Evolutionary conservation across 139 green algal species (phyloP).

Genomic region (Coelastrella sp.): DNA sequence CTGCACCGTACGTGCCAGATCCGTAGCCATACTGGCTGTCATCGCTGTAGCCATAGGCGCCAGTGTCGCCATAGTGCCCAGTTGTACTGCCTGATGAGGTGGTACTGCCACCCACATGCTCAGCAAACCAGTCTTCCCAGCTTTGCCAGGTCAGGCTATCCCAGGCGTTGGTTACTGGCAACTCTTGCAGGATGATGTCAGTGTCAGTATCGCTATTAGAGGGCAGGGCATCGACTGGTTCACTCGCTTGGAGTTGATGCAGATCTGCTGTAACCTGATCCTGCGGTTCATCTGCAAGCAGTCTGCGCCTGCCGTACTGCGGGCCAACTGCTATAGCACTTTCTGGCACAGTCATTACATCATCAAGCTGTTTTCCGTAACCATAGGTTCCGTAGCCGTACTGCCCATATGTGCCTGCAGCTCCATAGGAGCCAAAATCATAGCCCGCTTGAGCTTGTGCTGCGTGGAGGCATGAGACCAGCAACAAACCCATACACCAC

Average conservation of each 20-base stretch:
- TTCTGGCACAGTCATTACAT: neutral
- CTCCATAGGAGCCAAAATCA: neutral
- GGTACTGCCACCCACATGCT: neutral
- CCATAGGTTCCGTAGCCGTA: neutral
- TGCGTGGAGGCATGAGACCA: neutral
- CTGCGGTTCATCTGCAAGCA: neutral
- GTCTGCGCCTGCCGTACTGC: neutral
- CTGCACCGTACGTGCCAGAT: neutral
- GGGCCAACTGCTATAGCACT: neutral
- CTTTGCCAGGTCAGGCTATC: neutral
- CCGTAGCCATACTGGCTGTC: neutral
- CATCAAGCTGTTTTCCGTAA: neutral
- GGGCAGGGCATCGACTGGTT: too few relatives aligned
- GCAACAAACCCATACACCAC: neutral
- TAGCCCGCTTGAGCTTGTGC: neutral
- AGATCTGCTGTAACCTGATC: neutral
- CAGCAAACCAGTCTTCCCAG: slow-evolving; percentile 26
- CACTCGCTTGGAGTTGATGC: neutral
- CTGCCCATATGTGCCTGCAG: neutral
- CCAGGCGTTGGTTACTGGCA: slow-evolving; percentile 11
- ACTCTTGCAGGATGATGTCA: slow-evolving; percentile 4
- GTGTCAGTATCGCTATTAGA: neutral
- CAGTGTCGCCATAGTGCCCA: neutral
- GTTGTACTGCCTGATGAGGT: neutral
- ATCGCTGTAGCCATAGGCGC: neutral